Percentiles rank a stretch among this genome's conserved stretches.
Evolutionary conservation across 2,329 filamentous ascomycete species (phyloP).

Genomic region (Xylariaceae sp.): DNA sequence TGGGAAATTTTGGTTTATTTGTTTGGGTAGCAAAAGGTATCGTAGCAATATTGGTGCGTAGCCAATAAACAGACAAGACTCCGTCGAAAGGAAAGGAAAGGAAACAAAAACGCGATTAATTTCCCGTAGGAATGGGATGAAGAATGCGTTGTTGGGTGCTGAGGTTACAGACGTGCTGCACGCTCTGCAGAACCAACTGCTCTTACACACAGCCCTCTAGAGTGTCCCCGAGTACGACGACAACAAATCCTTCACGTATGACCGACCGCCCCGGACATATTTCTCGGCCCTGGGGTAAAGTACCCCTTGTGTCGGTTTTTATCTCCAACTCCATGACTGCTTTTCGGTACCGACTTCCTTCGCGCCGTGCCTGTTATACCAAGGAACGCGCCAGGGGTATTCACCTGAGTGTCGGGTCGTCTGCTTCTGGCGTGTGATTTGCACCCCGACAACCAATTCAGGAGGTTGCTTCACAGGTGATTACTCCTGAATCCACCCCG

Average conservation of each 20-base stretch:
- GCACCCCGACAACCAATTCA: background rate
- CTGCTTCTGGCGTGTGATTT: conserved; percentile 13
- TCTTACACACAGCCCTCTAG: conserved; percentile 2
- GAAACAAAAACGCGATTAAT: background rate
- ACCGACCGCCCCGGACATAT: background rate
- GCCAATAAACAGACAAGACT: conserved; percentile 1
- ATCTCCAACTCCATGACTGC: background rate
- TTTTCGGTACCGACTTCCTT: background rate
- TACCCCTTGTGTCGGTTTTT: conserved; percentile 6
- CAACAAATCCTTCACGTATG: background rate
- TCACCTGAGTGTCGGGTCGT: conserved; percentile 6
- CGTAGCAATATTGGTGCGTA: background rate
- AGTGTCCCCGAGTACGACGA: background rate
- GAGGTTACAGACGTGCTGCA: conserved; percentile 5
- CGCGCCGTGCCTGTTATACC: no score
- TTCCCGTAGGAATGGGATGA: background rate
- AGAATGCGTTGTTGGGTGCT: conserved; percentile 13
- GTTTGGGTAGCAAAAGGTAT: background rate
- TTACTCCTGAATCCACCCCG: conserved; percentile 34
- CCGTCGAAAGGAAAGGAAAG: background rate
- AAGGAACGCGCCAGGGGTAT: background rate
- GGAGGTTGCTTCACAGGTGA: conserved; percentile 20
- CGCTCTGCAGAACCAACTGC: conserved; percentile 3
- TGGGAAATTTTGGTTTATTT: conserved; percentile 6
- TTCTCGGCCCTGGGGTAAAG: conserved; percentile 2